phyloP scores from a whole-genome alignment of 2,329 filamentous ascomycete species.

The Epichloe hybrida region DNA sequence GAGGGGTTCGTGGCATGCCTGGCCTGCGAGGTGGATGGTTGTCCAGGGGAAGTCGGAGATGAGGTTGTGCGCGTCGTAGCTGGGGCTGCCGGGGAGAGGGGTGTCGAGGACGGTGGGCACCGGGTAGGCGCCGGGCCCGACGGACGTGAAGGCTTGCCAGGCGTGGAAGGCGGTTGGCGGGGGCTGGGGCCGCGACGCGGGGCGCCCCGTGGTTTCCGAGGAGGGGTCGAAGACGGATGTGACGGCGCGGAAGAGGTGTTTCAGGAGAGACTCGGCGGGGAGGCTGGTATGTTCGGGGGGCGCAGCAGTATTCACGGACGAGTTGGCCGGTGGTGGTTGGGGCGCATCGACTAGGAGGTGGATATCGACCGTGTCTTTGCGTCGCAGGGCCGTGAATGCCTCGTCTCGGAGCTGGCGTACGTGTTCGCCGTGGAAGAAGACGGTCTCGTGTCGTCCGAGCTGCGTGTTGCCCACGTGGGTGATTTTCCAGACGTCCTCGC shows the following conservation, averaged over 20 bases:
- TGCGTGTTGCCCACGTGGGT: slow-evolving; percentile 69
- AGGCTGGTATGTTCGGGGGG: not conserved
- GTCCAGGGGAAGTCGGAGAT: slow-evolving; percentile 50
- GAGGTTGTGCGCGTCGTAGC: slow-evolving; percentile 24
- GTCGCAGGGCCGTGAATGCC: slow-evolving; percentile 67
- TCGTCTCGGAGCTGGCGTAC: slow-evolving; percentile 68
- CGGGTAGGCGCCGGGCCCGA: slow-evolving; percentile 49
- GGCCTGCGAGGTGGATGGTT: slow-evolving; percentile 55
- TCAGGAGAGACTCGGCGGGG: slow-evolving; percentile 28
- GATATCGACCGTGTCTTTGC: slow-evolving; percentile 60
- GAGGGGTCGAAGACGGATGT: slow-evolving; percentile 29
- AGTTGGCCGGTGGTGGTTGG: slow-evolving; percentile 12
- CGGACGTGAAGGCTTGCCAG: slow-evolving; percentile 39
- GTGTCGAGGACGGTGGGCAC: slow-evolving; percentile 53
- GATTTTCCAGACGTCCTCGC: slow-evolving; percentile 49
- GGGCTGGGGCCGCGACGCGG: slow-evolving; percentile 18
- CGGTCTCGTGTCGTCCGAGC: slow-evolving; percentile 75
- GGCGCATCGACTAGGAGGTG: slow-evolving; percentile 37
- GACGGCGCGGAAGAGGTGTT: slow-evolving; percentile 32
- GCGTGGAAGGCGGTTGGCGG: slow-evolving; percentile 30
- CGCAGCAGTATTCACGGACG: slow-evolving; percentile 7
- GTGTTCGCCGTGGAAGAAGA: slow-evolving; percentile 65
- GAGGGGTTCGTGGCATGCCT: slow-evolving; percentile 49
- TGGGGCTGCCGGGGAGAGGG: slow-evolving; percentile 27
- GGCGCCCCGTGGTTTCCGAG: slow-evolving; percentile 13